Evolutionary conservation across 2,329 filamentous ascomycete species (phyloP).

Genomic region (Aureobasidium pullulans): DNA sequence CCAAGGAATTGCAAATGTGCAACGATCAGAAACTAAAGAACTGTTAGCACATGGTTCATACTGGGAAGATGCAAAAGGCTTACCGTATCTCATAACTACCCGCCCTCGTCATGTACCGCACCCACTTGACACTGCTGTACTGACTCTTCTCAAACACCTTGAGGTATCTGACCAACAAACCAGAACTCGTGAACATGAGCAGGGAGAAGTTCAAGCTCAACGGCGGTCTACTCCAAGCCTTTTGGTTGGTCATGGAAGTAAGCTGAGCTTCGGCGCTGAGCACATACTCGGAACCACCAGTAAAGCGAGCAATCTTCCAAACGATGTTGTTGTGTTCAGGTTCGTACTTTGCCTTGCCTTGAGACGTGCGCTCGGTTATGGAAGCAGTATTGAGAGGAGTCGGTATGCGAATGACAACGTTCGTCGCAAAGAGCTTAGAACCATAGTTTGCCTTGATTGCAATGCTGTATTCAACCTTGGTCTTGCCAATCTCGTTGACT

Average conservation of each 20-base stretch:
- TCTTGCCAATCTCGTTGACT: constrained; percentile 93
- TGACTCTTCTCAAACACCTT: constrained; percentile 99
- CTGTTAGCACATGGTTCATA: neutral
- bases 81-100: constrained; percentile 96
- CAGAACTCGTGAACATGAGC: constrained; percentile 96
- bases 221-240: constrained; percentile 90
- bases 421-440: constrained; percentile 91
- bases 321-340: constrained; percentile 96
- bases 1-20: neutral
- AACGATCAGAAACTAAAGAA: neutral
- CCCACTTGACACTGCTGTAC: constrained; percentile 98
- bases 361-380: constrained; percentile 85
- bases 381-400: constrained; percentile 94
- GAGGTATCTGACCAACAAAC: constrained; percentile 82
- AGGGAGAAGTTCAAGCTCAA: constrained; percentile 86
- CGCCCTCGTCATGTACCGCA: constrained; percentile 95
- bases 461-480: constrained; percentile 97
- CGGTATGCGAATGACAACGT: constrained; percentile 87
- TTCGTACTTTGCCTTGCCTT: constrained; percentile 98
- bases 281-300: constrained; percentile 94
- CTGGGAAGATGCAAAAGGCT: constrained; percentile 15
- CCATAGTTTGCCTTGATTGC: constrained; percentile 96
- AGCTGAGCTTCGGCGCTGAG: constrained; percentile 87
- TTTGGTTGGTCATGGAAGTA: constrained; percentile 96
- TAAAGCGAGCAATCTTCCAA: constrained; percentile 98